Conservation (phyloP, 106 monocot genomes). For the Allium sativum region DNA sequence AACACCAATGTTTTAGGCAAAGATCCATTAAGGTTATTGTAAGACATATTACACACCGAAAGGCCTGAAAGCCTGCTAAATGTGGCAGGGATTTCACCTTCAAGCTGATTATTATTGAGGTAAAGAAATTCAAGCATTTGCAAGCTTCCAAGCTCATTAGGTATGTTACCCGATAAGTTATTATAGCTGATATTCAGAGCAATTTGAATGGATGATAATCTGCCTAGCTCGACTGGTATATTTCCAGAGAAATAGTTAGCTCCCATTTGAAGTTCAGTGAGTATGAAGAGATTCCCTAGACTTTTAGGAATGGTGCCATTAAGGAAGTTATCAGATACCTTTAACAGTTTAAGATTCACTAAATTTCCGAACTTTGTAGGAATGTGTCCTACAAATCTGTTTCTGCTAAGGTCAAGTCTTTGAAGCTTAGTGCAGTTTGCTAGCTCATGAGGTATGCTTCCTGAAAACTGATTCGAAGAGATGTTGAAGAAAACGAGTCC, state of each 20-base stretch:
- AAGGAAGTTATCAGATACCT: conserved; percentile 51
- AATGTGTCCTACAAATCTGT: conserved; percentile 42
- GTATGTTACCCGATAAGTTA: conserved; percentile 56
- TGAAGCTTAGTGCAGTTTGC: conserved; percentile 60
- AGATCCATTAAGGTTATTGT: conserved; percentile 52
- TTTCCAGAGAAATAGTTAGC: conserved; percentile 51
- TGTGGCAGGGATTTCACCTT: conserved; percentile 54
- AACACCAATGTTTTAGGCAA: conserved; percentile 39
- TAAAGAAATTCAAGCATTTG: conserved; percentile 46
- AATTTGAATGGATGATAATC: conserved; percentile 51
- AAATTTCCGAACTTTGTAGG: conserved; percentile 52
- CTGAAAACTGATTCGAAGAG: conserved; percentile 54
- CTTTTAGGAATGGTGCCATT: conserved; percentile 51
- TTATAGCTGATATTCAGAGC: conserved; percentile 70
- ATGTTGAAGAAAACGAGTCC: conserved; percentile 61
- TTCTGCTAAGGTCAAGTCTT: conserved; percentile 67
- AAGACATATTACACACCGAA: conserved; percentile 54
- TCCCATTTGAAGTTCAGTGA: conserved; percentile 63
- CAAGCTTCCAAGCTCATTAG: conserved; percentile 47
- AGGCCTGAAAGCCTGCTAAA: conserved; percentile 53
- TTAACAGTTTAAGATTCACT: conserved; percentile 40
- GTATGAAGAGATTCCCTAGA: conserved; percentile 38
- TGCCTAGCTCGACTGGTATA: conserved; percentile 53
- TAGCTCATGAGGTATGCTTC: conserved; percentile 40
- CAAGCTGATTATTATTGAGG: conserved; percentile 57